phyloP scores from a whole-genome alignment of 495 filamentous ascomycete genomes.

The Friedmanniomyces endolithicus region DNA sequence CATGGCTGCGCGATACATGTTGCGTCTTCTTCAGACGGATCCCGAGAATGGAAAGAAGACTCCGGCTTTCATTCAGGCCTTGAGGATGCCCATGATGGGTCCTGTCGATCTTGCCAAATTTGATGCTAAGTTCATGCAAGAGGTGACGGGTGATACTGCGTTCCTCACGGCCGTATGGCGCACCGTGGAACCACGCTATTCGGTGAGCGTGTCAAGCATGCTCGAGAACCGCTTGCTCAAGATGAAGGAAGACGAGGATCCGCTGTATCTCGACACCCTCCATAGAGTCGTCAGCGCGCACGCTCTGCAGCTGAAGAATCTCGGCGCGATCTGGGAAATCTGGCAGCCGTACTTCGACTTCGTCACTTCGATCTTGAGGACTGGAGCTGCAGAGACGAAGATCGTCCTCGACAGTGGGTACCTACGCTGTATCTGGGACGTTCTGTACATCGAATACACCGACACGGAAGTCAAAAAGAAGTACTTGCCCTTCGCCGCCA shows the following conservation, averaged over 20 bases:
- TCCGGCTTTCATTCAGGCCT: not conserved
- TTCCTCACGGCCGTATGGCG: not conserved
- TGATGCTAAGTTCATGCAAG: not conserved
- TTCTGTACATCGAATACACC: not conserved
- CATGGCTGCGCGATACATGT: not conserved
- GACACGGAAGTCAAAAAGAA: not conserved
- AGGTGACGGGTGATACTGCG: not conserved
- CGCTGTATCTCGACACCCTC: not conserved
- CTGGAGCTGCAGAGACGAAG: not conserved
- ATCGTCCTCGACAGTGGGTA: not conserved
- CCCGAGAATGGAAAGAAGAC: not conserved
- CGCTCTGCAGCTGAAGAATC: not conserved
- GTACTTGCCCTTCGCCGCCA: not conserved
- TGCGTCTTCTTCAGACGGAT: not conserved
- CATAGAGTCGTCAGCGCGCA: not conserved
- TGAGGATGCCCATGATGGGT: not conserved
- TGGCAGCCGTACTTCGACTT: constrained; percentile 3
- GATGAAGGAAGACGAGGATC: not conserved
- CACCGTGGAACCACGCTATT: not conserved
- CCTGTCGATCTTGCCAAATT: not conserved
- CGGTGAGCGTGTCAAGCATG: not conserved
- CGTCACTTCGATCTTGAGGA: not conserved
- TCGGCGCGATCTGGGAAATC: not conserved
- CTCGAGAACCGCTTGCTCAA: not conserved
- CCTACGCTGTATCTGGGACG: not conserved